Evolutionary conservation across 1,284 basidiomycete genomes (phyloP), one percentile per base, ranked within the genome.

Genomic region (Termitomyces sp.): DNA sequence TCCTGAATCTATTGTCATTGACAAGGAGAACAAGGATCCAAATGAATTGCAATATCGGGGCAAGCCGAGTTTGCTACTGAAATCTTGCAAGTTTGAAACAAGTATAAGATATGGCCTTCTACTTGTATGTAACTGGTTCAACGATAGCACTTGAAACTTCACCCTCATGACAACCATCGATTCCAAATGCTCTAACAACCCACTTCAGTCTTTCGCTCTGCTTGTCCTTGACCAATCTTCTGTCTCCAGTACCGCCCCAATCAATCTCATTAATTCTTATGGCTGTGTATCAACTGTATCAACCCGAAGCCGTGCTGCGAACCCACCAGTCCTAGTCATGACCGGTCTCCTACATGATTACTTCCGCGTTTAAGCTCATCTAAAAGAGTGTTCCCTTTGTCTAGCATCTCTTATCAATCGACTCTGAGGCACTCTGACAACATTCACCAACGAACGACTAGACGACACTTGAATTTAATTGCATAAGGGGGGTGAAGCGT

Each of bases 161-260:
- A 21, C 39, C 17, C 9, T 13, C 19, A 42, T 42, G 21, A 17
- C 15, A 43, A 17, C 6, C 8, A 38, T 21, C n/a, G 9, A 41
- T 28, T 40, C 60, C 61, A 65, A 67, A 67, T 30, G 30, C 63
- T 67, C 64, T 55, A 65, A 64, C 58, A 65, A 64, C 58, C 70
- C 73, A 53, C 70, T 77, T 50, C 70, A 71, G 56, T 63, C 74
- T 57, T 68, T 77, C 50, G 74, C 74, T 56, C 65, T 68, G 46
- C 68, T 73, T 58, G 72, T 72, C 51, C 67, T 66, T 55, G 67
- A 65, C 53, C 59, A 61, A 58, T 58, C 62, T 48, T 58, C 53
- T 39, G 38, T n/a, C n/a, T 28, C 38, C 2, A 38, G 5, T 19
- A 28, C 36, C 5, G 13, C 12, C 6, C 9, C 47, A 5, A 26